Evolutionary conservation across 345 rosid species (phyloP).

Genomic region (Lepidium africanum): DNA sequence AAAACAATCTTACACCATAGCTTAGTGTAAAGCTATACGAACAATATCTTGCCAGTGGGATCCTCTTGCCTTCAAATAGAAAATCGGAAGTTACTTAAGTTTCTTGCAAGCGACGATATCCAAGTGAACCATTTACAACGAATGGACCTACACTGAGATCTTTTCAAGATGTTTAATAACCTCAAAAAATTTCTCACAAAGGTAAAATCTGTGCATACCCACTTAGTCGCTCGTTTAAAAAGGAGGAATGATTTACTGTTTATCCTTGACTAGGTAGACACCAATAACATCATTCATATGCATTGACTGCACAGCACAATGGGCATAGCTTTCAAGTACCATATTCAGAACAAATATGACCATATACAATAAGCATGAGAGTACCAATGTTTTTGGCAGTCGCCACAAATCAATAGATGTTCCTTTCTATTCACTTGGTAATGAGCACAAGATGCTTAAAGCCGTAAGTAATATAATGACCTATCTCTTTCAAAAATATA

Average conservation of each 20-base stretch:
- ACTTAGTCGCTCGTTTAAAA: background rate
- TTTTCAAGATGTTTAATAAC: background rate
- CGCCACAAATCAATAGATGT: background rate
- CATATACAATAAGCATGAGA: background rate
- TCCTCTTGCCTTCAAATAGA: background rate
- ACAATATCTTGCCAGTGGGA: background rate
- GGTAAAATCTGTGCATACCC: background rate
- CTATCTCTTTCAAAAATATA: background rate
- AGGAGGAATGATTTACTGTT: background rate
- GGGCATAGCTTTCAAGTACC: background rate
- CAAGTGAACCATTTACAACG: background rate
- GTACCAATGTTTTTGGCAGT: background rate
- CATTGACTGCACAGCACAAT: background rate
- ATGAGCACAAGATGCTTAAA: background rate
- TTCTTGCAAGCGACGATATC: background rate
- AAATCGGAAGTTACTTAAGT: background rate
- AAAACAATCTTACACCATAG: background rate
- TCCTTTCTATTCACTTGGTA: background rate
- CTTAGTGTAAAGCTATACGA: background rate
- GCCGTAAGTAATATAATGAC: background rate
- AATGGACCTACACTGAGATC: background rate
- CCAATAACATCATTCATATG: background rate
- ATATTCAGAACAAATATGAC: background rate
- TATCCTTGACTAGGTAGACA: background rate
- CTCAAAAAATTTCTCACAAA: background rate